Evolutionary conservation across 2,329 filamentous ascomycete genomes (phyloP), one percentile per base, ranked within the genome.

Genomic region (Periconia digitata): DNA sequence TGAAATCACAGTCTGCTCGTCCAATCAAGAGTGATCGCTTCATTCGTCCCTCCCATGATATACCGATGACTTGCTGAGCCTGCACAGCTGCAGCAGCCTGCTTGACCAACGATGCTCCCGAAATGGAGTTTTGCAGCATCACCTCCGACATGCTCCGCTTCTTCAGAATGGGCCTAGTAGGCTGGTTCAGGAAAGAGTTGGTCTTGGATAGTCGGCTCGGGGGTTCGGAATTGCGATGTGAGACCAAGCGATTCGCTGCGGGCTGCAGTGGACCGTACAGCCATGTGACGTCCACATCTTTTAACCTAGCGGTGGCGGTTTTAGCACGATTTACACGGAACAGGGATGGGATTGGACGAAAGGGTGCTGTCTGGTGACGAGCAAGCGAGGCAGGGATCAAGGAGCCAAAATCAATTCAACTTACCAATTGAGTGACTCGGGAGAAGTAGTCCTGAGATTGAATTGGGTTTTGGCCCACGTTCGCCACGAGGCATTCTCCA

Each of bases 261-360:
- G 86, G 87, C 69, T 96, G 92, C 41, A 96, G 74, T 12, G 94
- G 94, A 0, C 94, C 94, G 65, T 97, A 99, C 1, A 99, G 79
- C 94, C 92, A 99, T 39, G 92, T 96, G 24, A 96, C 91, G 71
- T 99, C 92, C 69, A 89, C 94, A 63, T 97, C 94, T 70, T 97
- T 99, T 51, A 96, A 79, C 92, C 91, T 96, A n/a, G n/a, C n/a
- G 62, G 29, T 43, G 43, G 43, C 40, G 35, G 4, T 56, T 77
- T 58, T 77, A 43, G n/a, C n/a, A 8, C 40, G 41, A 36, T 37
- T 20, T 18, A 43, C 32, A 36, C 44, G 27, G 27, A 32, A 10
- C 8, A 12, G 27, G 27, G 27, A 4, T 32, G 27, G 3, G 27
- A 32, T 32, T 32, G 27, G 27, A 32, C 10, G 27, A 13, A 12